Evolutionary conservation across 495 filamentous ascomycete genomes (phyloP).

Genomic region (Hypomontagnella monticulosa): DNA sequence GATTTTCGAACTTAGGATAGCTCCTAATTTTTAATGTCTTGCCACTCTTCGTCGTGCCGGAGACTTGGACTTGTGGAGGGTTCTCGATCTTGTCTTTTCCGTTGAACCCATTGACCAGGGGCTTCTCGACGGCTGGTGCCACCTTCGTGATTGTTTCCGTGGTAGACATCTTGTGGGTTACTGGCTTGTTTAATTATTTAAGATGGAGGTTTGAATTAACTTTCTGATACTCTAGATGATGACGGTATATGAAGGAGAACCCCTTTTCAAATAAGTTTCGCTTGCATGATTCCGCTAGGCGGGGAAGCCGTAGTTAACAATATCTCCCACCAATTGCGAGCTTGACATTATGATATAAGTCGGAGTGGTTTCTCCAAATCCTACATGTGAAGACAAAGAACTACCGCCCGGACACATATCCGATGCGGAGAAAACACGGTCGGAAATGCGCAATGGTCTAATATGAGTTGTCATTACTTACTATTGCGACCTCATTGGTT

Average conservation of each 20-base stretch:
- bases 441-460: conserved; percentile 1
- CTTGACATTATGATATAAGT: conserved; percentile 1
- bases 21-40: conserved; percentile 59
- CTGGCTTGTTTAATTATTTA: not conserved
- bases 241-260: conserved; percentile 2
- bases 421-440: conserved; percentile 23
- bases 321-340: conserved; percentile 27
- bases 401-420: conserved; percentile 10
- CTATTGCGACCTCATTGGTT: conserved; percentile 3
- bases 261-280: not conserved
- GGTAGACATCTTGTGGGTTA: conserved; percentile 13
- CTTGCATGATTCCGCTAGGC: conserved; percentile 26
- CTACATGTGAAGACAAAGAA: conserved; percentile 7
- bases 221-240: not conserved
- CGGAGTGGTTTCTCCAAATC: conserved; percentile 26
- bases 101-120: conserved; percentile 10
- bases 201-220: not conserved
- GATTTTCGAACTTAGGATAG: conserved; percentile 67
- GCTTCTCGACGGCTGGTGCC: conserved; percentile 1
- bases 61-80: conserved; percentile 43
- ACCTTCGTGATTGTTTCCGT: conserved; percentile 20
- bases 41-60: conserved; percentile 50
- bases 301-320: conserved; percentile 23
- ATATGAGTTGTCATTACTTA: conserved; percentile 2
- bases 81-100: conserved; percentile 25